A percentile compares a stretch with the other conserved stretches of the same genome.
Conservation (phyloP, 176 grass and related monocot genomes). For the Oryza rufipogon region DNA sequence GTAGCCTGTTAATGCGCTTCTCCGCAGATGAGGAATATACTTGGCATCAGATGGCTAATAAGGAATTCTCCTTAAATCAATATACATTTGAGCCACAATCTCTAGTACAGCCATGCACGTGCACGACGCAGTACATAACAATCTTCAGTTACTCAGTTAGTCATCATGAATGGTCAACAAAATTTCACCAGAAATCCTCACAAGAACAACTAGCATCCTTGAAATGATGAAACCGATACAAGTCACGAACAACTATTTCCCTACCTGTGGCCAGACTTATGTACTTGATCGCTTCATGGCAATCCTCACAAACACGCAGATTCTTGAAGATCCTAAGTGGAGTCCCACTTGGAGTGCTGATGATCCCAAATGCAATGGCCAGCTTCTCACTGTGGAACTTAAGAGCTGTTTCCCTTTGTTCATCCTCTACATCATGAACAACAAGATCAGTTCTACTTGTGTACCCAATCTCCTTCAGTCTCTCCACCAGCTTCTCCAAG, state of each 20-base stretch:
- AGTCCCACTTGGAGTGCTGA: conserved; percentile 45
- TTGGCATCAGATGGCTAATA: not conserved
- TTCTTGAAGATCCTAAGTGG: conserved; percentile 68
- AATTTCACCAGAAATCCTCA: conserved; percentile 57
- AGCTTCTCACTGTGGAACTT: conserved; percentile 65
- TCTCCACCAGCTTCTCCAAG: conserved; percentile 49
- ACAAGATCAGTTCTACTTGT: conserved; percentile 55
- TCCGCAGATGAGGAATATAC: not conserved
- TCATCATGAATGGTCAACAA: conserved; percentile 8
- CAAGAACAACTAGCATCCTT: conserved; percentile 55
- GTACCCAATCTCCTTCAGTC: conserved; percentile 57
- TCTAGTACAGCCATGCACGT: not conserved
- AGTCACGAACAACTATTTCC: conserved; percentile 53
- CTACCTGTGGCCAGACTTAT: conserved; percentile 34
- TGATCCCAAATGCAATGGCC: conserved; percentile 61
- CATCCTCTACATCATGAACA: conserved; percentile 62
- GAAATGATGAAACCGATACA: conserved; percentile 65
- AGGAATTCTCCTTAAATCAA: not conserved
- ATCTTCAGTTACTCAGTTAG: not conserved
- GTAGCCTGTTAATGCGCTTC: no score
- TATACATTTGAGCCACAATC: not conserved
- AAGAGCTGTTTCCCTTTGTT: conserved; percentile 61
- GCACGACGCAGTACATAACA: not conserved
- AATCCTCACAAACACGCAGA: conserved; percentile 57
- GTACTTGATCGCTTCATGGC: conserved; percentile 59